Evolutionary conservation across 345 rosid genomes (phyloP), one percentile per base, ranked within the genome.

Genomic region (Anastatica hierochuntica): DNA sequence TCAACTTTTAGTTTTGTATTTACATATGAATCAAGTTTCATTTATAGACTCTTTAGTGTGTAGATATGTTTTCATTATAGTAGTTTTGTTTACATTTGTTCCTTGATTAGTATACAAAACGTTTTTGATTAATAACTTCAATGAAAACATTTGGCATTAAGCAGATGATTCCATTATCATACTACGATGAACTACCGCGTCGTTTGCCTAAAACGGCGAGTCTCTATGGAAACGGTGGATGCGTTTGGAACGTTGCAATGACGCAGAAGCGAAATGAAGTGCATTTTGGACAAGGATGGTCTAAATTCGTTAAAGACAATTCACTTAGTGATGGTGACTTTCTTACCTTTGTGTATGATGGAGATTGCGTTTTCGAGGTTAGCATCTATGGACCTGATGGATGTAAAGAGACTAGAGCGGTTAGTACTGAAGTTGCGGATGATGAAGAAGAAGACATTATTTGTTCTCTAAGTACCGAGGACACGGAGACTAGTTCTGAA

Each of bases 291-390:
- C 8, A 55, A 39, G 68, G 62, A 0, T 63, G 62, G 62, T 0
- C 56, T 47, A 55, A 37, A 21, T 63, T 55, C 13, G 62, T 55
- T 8, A 15, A 23, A 21, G 68, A 63, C 5, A 55, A 63, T 8
- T 24, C 19, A 23, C 37, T 64, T n/a, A 8, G 0, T 5, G 62
- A 64, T 7, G 56, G 68, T 36, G 62, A 63, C 13, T 39, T 63
- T 31, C 3, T 63, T 29, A 63, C 62, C 9, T 63, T 63, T 10
- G 62, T 39, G 7, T 63, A 63, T 40, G 3, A 63, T 6, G 56
- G 62, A 39, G 49, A 46, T 20, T 4, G 34, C 41, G 10, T 47
- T n/a, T 55, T 63, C 56, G 68, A 63, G 21, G 68, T 63, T 8
- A 63, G 50, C 40, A 46, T 55, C 56, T 63, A 6, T 29, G 17